Evolutionary conservation across 78 protist species (phyloP).

Genomic region (Dictyostelium intermedium): DNA sequence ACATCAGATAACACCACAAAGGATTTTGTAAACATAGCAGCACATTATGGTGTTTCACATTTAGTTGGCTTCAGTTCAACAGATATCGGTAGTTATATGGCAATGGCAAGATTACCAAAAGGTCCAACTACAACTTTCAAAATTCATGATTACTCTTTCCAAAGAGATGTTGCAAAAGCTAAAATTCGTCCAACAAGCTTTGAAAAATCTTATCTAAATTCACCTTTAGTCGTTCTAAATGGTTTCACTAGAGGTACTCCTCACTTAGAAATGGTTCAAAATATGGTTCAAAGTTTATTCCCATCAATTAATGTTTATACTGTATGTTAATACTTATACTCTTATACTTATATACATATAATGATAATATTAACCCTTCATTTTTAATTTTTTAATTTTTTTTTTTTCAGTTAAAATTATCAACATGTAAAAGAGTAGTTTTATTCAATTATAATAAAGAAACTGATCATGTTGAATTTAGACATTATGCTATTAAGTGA

Average conservation of each 20-base stretch:
- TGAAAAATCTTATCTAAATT: background rate
- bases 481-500: slow-evolving; percentile 80
- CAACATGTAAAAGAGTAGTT: slow-evolving; percentile 71
- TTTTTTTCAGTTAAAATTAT: slow-evolving; percentile 13
- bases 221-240: slow-evolving; percentile 84
- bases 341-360: too few species aligned
- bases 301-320: slow-evolving; percentile 89
- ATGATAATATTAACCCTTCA: background rate
- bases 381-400: background rate
- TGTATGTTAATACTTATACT: too few species aligned
- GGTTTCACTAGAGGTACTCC: slow-evolving; percentile 79
- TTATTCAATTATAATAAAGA: slow-evolving; percentile 73
- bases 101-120: slow-evolving; percentile 80
- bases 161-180: slow-evolving; percentile 70
- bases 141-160: slow-evolving; percentile 51
- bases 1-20: slow-evolving; percentile 65
- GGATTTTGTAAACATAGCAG: slow-evolving; percentile 88
- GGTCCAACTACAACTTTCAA: slow-evolving; percentile 92
- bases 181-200: slow-evolving; percentile 22
- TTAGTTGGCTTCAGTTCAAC: slow-evolving; percentile 77
- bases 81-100: slow-evolving; percentile 70
- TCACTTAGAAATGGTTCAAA: slow-evolving; percentile 74
- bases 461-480: slow-evolving; percentile 66
- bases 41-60: slow-evolving; percentile 87
- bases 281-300: slow-evolving; percentile 90